phyloP scores from a whole-genome alignment of 768 basidiomycete species.

The Paxillus rubicundulus region DNA sequence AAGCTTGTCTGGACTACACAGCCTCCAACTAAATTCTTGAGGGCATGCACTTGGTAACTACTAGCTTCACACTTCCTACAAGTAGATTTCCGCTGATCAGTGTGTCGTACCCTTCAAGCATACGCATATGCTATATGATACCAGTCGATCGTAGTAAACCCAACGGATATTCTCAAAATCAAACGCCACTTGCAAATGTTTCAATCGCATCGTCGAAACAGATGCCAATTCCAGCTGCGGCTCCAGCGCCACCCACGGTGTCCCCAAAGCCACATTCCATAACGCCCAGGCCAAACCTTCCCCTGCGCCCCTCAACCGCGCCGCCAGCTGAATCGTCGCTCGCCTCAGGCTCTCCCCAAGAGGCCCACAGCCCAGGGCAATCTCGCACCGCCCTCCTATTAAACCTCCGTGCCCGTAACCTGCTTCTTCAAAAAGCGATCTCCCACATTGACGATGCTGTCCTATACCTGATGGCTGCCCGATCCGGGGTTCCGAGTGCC shows the following conservation, averaged over 20 bases:
- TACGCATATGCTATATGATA: constrained; percentile 31
- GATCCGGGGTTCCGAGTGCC: constrained; percentile 31
- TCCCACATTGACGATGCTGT: constrained; percentile 32
- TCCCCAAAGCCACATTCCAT: constrained; percentile 9
- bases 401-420: constrained; percentile 29
- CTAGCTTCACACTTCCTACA: background rate
- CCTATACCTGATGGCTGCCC: constrained; percentile 28
- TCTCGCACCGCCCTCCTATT: constrained; percentile 22
- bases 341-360: constrained; percentile 10
- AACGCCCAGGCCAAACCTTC: constrained; percentile 12
- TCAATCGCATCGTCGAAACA: constrained; percentile 10
- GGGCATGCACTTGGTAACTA: background rate
- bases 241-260: constrained; percentile 3
- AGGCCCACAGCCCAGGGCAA: constrained; percentile 11
- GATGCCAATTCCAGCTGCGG: constrained; percentile 4
- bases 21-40: background rate
- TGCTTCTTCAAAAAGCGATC: constrained; percentile 32
- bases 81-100: background rate
- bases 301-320: constrained; percentile 27
- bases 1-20: too few relatives aligned
- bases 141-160: constrained; percentile 14
- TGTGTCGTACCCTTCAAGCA: too few relatives aligned
- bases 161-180: constrained; percentile 9
- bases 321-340: constrained; percentile 18
- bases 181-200: constrained; percentile 17